phyloP scores from a whole-genome alignment of 495 filamentous ascomycete species.

The Daldinia grandis region DNA sequence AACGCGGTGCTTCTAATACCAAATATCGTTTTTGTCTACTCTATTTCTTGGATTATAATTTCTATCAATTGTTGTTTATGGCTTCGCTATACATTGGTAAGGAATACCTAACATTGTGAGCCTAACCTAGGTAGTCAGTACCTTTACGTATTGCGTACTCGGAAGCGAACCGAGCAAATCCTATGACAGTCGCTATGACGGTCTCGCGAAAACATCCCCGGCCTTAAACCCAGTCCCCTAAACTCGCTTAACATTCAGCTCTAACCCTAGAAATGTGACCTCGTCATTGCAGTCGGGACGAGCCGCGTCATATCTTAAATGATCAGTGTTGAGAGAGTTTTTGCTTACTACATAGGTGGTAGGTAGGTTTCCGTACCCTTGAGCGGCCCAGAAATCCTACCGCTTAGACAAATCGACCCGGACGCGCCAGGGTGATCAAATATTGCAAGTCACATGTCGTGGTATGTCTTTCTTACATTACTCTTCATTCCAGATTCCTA shows the following conservation, averaged over 20 bases:
- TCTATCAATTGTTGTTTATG: not conserved
- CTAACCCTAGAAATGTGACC: slow-evolving; percentile 24
- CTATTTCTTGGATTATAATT: not conserved
- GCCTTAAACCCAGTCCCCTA: not conserved
- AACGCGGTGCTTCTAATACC: slow-evolving; percentile 25
- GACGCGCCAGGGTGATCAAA: not conserved
- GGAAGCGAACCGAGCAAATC: not conserved
- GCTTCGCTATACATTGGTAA: not conserved
- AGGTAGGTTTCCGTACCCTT: slow-evolving; percentile 2
- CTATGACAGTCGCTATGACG: not conserved
- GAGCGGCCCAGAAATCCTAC: not conserved
- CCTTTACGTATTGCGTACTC: not conserved
- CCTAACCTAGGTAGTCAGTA: too few species aligned
- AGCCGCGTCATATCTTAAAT: slow-evolving; percentile 18
- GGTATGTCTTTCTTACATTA: not conserved
- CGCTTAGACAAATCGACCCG: not conserved
- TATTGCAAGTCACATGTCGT: not conserved
- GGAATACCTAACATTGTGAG: not conserved
- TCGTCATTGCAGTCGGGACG: slow-evolving; percentile 26
- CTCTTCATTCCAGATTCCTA: not conserved
- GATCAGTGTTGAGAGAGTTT: slow-evolving; percentile 16
- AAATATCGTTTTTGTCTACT: slow-evolving; percentile 1
- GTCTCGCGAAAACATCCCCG: not conserved
- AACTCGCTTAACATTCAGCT: slow-evolving; percentile 15
- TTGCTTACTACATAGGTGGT: too few species aligned